phyloP scores from a whole-genome alignment of 139 green algal species.

The Tetraselmis chui region DNA sequence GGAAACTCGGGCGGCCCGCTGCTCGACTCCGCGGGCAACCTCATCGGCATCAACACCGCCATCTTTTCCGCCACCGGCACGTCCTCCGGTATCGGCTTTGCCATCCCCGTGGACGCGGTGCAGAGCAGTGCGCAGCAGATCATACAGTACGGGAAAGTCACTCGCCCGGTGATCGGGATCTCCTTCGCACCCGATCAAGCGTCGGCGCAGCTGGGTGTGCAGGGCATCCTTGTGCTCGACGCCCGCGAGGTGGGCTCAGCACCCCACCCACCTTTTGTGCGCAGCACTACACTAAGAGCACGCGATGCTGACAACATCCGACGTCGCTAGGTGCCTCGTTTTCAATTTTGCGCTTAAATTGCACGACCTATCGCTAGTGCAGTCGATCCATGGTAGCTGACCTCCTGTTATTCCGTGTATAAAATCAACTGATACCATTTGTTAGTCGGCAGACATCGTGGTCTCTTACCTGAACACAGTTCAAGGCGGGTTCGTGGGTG shows the following conservation, averaged over 20 bases:
- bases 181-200: constrained; percentile 79
- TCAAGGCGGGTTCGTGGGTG: too few relatives aligned
- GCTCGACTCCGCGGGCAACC: constrained; percentile 40
- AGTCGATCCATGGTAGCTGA: too few relatives aligned
- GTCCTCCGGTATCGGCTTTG: constrained; percentile 77
- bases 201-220: constrained; percentile 42
- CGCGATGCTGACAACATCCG: too few relatives aligned
- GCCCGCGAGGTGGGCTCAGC: constrained; percentile 62
- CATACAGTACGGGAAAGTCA: constrained; percentile 11
- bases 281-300: too few relatives aligned
- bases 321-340: too few relatives aligned
- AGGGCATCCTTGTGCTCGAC: constrained; percentile 81
- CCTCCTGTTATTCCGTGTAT: too few relatives aligned
- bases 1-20: constrained; percentile 57
- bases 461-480: too few relatives aligned
- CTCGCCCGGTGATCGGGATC: constrained; percentile 79
- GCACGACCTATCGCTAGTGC: too few relatives aligned
- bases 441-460: too few relatives aligned
- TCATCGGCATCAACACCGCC: constrained; percentile 67
- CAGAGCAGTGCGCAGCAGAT: constrained; percentile 62
- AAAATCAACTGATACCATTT: too few relatives aligned
- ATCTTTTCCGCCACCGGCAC: constrained; percentile 71
- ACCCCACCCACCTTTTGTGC: too few relatives aligned
- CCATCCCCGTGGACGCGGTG: constrained; percentile 66
- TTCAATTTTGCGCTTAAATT: too few relatives aligned